Evolutionary conservation across 1,284 basidiomycete genomes (phyloP).

Genomic region (Microbotryum lychnidis-dioicae): DNA sequence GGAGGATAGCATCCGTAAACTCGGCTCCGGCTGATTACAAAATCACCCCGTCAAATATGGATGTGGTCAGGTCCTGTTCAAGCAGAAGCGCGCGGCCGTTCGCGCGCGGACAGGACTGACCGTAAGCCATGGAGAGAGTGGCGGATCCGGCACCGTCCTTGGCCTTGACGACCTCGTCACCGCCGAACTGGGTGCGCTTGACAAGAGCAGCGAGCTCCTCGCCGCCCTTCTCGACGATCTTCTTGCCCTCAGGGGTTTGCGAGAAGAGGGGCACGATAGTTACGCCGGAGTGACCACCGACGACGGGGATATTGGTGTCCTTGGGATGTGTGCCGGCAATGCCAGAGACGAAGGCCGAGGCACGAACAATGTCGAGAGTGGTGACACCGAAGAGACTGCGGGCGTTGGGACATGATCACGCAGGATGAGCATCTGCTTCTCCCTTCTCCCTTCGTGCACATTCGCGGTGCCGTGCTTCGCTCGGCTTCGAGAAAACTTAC

Average conservation of each 20-base stretch:
- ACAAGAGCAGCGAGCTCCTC: constrained; percentile 63
- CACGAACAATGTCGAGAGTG: constrained; percentile 93
- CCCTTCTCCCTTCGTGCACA: background rate
- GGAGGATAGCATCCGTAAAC: constrained; percentile 73
- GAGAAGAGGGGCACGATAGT: constrained; percentile 94
- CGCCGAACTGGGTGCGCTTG: constrained; percentile 82
- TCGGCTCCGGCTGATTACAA: constrained; percentile 60
- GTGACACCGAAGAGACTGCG: constrained; percentile 66
- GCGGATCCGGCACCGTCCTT: constrained; percentile 84
- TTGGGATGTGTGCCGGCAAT: constrained; percentile 57
- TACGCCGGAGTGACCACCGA: constrained; percentile 92
- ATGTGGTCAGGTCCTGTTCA: background rate
- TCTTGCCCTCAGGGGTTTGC: constrained; percentile 50
- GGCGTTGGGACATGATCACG: background rate
- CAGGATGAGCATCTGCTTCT: background rate
- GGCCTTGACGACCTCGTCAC: constrained; percentile 83
- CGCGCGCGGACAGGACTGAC: constrained; percentile 37
- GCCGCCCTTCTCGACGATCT: constrained; percentile 50
- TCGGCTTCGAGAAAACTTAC: constrained; percentile 36
- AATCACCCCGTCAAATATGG: too few relatives aligned
- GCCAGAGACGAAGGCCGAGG: constrained; percentile 78
- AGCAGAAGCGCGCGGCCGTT: background rate
- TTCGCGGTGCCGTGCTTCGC: background rate
- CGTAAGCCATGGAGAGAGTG: constrained; percentile 88
- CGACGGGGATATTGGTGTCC: constrained; percentile 69